These are phyloP conservation scores for Hyphodiscus sp. DNA, from an alignment of 2,329 filamentous ascomycete species.

Conservation along the genomic window DNA sequence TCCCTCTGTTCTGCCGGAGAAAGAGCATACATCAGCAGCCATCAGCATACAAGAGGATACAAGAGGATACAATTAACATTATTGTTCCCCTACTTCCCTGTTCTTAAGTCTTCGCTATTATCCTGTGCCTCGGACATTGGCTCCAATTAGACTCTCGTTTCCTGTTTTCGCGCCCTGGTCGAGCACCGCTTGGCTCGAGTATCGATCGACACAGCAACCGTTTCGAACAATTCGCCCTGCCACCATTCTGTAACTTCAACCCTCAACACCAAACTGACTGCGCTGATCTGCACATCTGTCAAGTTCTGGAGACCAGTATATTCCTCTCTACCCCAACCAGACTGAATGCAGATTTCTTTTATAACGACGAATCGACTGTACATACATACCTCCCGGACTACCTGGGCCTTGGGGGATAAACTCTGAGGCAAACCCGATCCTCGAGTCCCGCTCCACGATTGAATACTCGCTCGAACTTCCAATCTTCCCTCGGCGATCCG, in stretches of 20 bases:
- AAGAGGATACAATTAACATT: neutral
- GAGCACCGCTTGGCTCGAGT: conserved; percentile 5
- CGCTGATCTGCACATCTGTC: neutral
- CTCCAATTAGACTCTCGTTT: neutral
- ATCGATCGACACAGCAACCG: conserved; percentile 17
- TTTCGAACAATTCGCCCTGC: conserved; percentile 16
- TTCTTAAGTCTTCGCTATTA: neutral
- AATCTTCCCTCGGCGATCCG: conserved; percentile 8
- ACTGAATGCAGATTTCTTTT: neutral
- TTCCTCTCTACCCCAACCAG: neutral
- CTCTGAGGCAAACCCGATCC: conserved; percentile 1
- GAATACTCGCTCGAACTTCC: conserved; percentile 4
- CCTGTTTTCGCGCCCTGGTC: neutral
- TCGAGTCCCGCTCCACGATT: conserved; percentile 5
- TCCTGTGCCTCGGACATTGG: neutral
- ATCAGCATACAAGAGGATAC: too few species aligned
- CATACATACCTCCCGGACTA: conserved; percentile 4
- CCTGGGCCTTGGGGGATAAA: conserved; percentile 1
- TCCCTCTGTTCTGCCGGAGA: too few species aligned
- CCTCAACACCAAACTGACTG: neutral
- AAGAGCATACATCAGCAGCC: too few species aligned
- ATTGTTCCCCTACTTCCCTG: neutral
- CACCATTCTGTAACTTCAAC: conserved; percentile 4
- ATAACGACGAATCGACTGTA: neutral
- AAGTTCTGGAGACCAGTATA: neutral